Evolutionary conservation across 352 stramenopile species (phyloP).

Genomic region (Phytopythium oedochilum): DNA sequence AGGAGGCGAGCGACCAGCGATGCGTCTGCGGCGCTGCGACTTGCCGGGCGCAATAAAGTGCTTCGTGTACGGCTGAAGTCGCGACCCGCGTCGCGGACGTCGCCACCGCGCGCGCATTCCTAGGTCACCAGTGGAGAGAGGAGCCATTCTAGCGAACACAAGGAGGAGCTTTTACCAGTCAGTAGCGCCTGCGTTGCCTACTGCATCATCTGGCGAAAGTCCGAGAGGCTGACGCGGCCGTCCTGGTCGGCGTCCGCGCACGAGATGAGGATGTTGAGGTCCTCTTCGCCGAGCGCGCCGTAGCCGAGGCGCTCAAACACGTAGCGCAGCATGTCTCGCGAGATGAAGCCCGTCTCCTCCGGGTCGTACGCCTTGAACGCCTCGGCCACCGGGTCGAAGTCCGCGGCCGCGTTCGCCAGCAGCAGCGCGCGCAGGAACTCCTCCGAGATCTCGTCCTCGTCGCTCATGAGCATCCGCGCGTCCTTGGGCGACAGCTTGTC

Average conservation of each 20-base stretch:
- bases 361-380: conserved; percentile 90
- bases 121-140: no score
- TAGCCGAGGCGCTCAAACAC: conserved; percentile 84
- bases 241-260: conserved; percentile 84
- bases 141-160: no score
- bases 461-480: conserved; percentile 80
- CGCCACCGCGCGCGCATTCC: not conserved
- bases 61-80: not conserved
- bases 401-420: conserved; percentile 85
- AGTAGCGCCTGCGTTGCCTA: no score
- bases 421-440: conserved; percentile 78
- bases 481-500: conserved; percentile 83
- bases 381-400: conserved; percentile 88
- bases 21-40: no score
- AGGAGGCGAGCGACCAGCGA: not conserved
- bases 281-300: conserved; percentile 77
- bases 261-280: conserved; percentile 78
- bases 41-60: not conserved
- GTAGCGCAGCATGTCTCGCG: conserved; percentile 70
- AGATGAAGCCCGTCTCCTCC: conserved; percentile 80
- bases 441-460: conserved; percentile 67
- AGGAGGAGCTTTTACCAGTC: no score
- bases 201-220: conserved; percentile 79
- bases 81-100: not conserved
- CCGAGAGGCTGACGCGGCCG: conserved; percentile 65